Base-by-base conservation (phyloP, 805 yeast species). In the Vanderwaltozyma verrucispora region DNA sequence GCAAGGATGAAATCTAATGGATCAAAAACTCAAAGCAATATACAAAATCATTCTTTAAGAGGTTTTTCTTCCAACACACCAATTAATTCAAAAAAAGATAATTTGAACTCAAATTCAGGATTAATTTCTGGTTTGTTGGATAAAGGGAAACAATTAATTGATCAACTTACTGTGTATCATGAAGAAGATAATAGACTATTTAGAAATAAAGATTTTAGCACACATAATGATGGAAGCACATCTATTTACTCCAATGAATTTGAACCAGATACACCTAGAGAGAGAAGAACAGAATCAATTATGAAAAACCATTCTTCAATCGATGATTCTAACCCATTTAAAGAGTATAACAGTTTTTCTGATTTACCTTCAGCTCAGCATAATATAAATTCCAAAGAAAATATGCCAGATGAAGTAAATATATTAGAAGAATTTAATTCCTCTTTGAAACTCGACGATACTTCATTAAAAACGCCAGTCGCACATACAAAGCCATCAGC, bases 111-210 rank as follows among this genome's bases (percentile, higher is more conserved):
- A 10, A 24, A 24, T 24, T 8, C 27, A 24, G 25, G 36, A 10
- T 15, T 28, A 13, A 21, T 31, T 26, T 20, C 28, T 2, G 45
- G 46, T 21, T 34, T 61, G 18, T 40, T 60, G 15, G 52, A 45
- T 36, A 59, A 49, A 39, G 59, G 66, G 8, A 61, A 59, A 30
- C 47, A 52, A 12, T 42, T 55, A 21, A 45, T 62, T 20, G 56
- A 54, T 35, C 49, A 50, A 27, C 35, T 47, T 16, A 43, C 51
- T 4, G 41, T 44, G 5, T 48, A 39, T 28, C 53, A 49, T 3
- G 54, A 52, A 6, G 56, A 47, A 33, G 44, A 43, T 15, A 41
- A 50, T 25, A 40, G 51, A 28, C 19, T 45, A 12, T 37, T 26
- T 16, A 40, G 40, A 36, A 42, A 33, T 30, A 26, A 28, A 13